These are phyloP conservation scores for Diplodia intermedia DNA, from an alignment of 2,329 filamentous ascomycete species.

Conservation along the genomic window DNA sequence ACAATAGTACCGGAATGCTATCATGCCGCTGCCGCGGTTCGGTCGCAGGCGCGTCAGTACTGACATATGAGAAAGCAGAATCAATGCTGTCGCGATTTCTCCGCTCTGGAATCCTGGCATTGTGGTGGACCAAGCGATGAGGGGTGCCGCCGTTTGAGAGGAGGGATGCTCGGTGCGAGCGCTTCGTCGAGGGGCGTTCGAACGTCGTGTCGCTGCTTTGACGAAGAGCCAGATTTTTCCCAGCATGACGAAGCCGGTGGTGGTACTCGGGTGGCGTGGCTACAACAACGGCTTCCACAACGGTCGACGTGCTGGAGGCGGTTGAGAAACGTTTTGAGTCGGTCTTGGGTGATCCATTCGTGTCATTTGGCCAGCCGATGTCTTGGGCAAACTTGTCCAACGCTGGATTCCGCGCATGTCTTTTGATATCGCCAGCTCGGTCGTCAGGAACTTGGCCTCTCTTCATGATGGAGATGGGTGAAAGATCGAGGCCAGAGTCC, in stretches of 20 bases:
- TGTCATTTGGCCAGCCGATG: slow-evolving; percentile 57
- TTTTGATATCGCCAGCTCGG: slow-evolving; percentile 44
- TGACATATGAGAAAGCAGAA: slow-evolving; percentile 34
- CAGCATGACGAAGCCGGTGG: slow-evolving; percentile 60
- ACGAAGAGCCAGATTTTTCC: slow-evolving; percentile 60
- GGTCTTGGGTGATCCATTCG: slow-evolving; percentile 41
- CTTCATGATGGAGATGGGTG: slow-evolving; percentile 27
- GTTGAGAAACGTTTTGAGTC: slow-evolving; percentile 56
- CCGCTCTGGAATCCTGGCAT: slow-evolving; percentile 57
- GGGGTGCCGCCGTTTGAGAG: slow-evolving; percentile 53
- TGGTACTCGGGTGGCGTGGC: slow-evolving; percentile 55
- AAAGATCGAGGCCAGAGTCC: not conserved
- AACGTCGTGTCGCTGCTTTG: slow-evolving; percentile 47
- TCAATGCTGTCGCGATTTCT: slow-evolving; percentile 43
- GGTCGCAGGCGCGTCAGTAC: slow-evolving; percentile 5
- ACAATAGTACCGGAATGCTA: slow-evolving; percentile 31
- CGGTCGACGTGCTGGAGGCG: slow-evolving; percentile 60
- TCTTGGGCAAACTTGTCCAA: slow-evolving; percentile 58
- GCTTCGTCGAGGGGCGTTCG: slow-evolving; percentile 51
- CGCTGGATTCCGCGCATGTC: slow-evolving; percentile 46
- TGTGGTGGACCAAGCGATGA: slow-evolving; percentile 60
- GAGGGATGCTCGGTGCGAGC: slow-evolving; percentile 55
- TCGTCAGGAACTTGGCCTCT: slow-evolving; percentile 40
- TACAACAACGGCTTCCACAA: slow-evolving; percentile 63
- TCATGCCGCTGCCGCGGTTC: slow-evolving; percentile 15